Evolutionary conservation across 371 early-diverging fungal species (phyloP).

Genomic region (Apophysomyces elegans): DNA sequence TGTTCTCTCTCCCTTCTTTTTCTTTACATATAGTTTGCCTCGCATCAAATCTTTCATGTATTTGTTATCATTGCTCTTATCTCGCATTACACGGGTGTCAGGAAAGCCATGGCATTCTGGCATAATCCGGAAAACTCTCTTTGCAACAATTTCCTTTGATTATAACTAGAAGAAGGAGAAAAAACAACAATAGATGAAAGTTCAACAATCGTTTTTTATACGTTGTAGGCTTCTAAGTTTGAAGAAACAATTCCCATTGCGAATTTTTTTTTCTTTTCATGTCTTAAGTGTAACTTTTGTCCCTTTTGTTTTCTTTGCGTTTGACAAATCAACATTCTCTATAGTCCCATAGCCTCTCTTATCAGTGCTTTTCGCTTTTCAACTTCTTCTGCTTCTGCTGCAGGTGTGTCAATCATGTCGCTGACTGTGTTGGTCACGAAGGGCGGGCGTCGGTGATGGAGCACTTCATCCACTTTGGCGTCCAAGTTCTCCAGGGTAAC

Average conservation of each 20-base stretch:
- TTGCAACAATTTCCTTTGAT: constrained; percentile 13
- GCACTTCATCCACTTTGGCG: constrained; percentile 35
- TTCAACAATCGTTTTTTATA: too few relatives aligned
- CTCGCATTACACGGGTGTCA: constrained; percentile 81
- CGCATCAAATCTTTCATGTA: constrained; percentile 93
- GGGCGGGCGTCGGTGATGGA: constrained; percentile 25
- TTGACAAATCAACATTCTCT: constrained; percentile 10
- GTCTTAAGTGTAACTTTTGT: not conserved
- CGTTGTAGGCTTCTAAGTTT: too few relatives aligned
- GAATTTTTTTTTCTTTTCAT: not conserved
- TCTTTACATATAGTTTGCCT: constrained; percentile 54
- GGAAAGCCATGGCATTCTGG: constrained; percentile 66
- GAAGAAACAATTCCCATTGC: too few relatives aligned
- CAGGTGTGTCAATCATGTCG: constrained; percentile 36
- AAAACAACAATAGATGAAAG: too few relatives aligned
- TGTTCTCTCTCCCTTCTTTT: too few relatives aligned
- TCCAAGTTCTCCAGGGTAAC: constrained; percentile 55
- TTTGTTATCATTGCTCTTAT: constrained; percentile 82
- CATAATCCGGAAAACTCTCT: constrained; percentile 30
- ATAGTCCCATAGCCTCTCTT: constrained; percentile 50
- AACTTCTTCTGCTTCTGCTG: constrained; percentile 32
- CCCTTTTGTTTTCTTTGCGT: constrained; percentile 1
- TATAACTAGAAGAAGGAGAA: too few relatives aligned
- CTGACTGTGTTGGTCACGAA: constrained; percentile 28
- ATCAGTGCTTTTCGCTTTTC: constrained; percentile 44